Conservation (phyloP, 768 basidiomycete genomes). For the Russula foetens region DNA sequence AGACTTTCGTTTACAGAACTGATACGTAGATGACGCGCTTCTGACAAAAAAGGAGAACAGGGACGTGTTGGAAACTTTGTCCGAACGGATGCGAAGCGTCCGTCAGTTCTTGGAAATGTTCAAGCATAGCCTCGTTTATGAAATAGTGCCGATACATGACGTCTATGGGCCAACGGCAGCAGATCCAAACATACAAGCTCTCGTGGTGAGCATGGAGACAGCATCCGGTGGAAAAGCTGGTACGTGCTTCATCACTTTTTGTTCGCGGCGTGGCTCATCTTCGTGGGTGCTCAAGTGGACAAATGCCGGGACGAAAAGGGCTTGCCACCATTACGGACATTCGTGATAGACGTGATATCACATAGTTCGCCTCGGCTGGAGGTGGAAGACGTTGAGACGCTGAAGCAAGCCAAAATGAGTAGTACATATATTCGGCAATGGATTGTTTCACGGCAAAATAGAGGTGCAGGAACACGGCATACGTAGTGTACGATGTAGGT, state of each 20-base stretch:
- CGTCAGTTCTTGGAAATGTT: conserved; percentile 66
- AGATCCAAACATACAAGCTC: conserved; percentile 83
- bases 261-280: background rate
- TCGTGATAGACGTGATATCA: conserved; percentile 88
- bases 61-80: conserved; percentile 56
- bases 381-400: conserved; percentile 53
- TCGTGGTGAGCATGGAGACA: conserved; percentile 91
- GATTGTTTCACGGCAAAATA: conserved; percentile 41
- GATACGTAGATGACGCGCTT: conserved; percentile 51
- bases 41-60: conserved; percentile 64
- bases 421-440: conserved; percentile 89
- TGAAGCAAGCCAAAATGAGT: conserved; percentile 85
- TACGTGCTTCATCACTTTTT: conserved; percentile 31
- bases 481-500: background rate
- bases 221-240: conserved; percentile 64
- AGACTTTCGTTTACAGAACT: background rate
- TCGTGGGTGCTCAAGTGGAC: conserved; percentile 42
- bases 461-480: background rate
- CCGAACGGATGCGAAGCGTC: conserved; percentile 46
- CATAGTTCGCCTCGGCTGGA: conserved; percentile 50
- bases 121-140: conserved; percentile 52
- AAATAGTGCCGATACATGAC: conserved; percentile 71
- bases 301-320: conserved; percentile 44
- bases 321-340: conserved; percentile 55
- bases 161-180: conserved; percentile 87